Evolutionary conservation across 306 rosid genomes (phyloP), one percentile per base, ranked within the genome.

Genomic region (Datisca glomerata): DNA sequence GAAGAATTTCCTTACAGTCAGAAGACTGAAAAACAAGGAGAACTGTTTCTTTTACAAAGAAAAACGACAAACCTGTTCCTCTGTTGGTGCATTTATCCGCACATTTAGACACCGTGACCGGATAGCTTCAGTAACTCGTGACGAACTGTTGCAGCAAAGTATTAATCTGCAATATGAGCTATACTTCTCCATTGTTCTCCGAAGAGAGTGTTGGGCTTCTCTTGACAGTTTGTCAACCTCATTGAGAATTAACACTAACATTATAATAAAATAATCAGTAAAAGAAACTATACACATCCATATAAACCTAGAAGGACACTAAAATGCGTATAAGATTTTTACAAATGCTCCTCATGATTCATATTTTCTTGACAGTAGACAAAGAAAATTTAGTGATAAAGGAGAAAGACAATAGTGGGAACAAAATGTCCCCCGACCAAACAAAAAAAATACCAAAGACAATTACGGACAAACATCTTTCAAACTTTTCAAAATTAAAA

Each of bases 151-250:
- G 70, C 97, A 80, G 44, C 93, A 89, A 27, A 89, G 66, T 57
- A 89, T 80, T 21, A 89, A 70, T 68, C 95, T 72, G 72, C 97
- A 89, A 64, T 77, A 80, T 32, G 93, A 54, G 36, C 91, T 89
- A 59, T 83, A 89, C 61, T 89, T 89, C 61, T 89, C 97, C 95
- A 80, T 89, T 3, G 97, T 89, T 77, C 93, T 72, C 37, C 97
- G 70, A 6, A 83, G 93, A 61, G 95, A 89, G 65, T 83, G 89
- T 17, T 89, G 95, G 12, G 95, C 97, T 70, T 89, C 97, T 61
- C 91, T 69, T 15, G 95, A 83, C 43, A 83, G 95, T 36, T 83
- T 89, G 83, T 83, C 93, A 35, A 89, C 95, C 32, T 89, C 95
- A 62, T 83, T 89, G 36, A 83, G 85, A 46, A 89, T 86, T 24